Conservation (phyloP, 352 stramenopile genomes). For the Pythium vanterpoolii region DNA sequence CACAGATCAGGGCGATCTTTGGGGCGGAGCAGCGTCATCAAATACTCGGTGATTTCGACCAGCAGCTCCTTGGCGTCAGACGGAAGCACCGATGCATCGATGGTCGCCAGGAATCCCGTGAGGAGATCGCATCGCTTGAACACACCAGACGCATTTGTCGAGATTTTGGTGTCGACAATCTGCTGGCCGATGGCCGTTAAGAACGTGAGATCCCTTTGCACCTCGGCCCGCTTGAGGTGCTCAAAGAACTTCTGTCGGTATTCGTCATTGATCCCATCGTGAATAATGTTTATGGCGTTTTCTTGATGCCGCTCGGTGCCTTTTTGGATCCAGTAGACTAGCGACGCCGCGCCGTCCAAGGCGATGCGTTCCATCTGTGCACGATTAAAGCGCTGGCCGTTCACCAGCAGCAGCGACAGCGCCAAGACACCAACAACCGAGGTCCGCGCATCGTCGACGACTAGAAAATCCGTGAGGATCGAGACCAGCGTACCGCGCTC, state of each 20-base stretch:
- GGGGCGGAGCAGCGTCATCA: slow-evolving; percentile 29
- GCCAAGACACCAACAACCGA: slow-evolving; percentile 73
- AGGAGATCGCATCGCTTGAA: slow-evolving; percentile 70
- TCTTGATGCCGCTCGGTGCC: slow-evolving; percentile 79
- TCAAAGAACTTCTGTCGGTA: slow-evolving; percentile 57
- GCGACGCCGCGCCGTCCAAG: slow-evolving; percentile 58
- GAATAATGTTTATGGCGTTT: slow-evolving; percentile 68
- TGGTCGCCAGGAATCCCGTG: slow-evolving; percentile 46
- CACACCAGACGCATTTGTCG: slow-evolving; percentile 43
- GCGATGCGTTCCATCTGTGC: slow-evolving; percentile 74
- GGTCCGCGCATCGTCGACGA: slow-evolving; percentile 67
- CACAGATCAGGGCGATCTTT: slow-evolving; percentile 18
- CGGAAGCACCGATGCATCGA: slow-evolving; percentile 36
- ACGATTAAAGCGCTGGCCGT: slow-evolving; percentile 45
- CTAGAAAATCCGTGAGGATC: slow-evolving; percentile 60
- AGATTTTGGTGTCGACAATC: slow-evolving; percentile 62
- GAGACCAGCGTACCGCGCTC: slow-evolving; percentile 65
- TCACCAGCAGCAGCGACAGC: slow-evolving; percentile 59
- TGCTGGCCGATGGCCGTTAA: slow-evolving; percentile 62
- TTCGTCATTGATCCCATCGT: slow-evolving; percentile 51
- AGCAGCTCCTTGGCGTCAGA: slow-evolving; percentile 56
- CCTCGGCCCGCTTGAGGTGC: slow-evolving; percentile 43
- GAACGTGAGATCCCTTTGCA: slow-evolving; percentile 60
- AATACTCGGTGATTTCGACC: slow-evolving; percentile 52
- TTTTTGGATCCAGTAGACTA: slow-evolving; percentile 86